A percentile compares a stretch with the other conserved stretches of the same genome.
Conservation (phyloP, 805 yeast species). For the Candida easanensis region DNA sequence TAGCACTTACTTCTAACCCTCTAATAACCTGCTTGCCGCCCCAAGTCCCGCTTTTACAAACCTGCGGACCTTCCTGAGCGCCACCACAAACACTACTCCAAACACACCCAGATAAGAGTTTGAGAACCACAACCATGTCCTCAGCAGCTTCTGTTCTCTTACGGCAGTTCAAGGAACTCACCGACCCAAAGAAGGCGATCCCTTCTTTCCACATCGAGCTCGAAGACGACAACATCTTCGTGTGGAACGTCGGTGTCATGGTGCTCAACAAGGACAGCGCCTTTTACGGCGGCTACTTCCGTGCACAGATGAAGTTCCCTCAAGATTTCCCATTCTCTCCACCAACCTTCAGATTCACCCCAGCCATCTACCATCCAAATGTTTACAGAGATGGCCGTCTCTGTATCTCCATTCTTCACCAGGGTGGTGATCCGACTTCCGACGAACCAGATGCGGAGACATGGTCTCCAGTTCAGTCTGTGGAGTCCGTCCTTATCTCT, state of each 20-base stretch:
- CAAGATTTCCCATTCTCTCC: constrained; percentile 89
- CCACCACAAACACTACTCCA: constrained; percentile 1
- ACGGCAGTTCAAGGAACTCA: constrained; percentile 91
- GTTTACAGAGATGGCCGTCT: constrained; percentile 91
- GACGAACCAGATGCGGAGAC: constrained; percentile 94
- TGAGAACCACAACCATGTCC: constrained; percentile 8
- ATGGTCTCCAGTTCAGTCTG: constrained; percentile 93
- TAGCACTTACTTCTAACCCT: neutral
- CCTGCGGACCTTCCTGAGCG: neutral
- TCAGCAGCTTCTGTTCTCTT: constrained; percentile 79
- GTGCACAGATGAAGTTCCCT: constrained; percentile 93
- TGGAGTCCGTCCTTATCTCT: constrained; percentile 84
- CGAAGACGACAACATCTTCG: constrained; percentile 58
- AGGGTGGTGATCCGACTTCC: constrained; percentile 83
- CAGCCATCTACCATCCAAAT: constrained; percentile 93
- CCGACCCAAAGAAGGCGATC: constrained; percentile 84
- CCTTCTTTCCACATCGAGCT: constrained; percentile 69
- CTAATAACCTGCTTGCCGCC: too few relatives aligned
- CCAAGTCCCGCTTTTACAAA: too few relatives aligned
- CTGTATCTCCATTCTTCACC: constrained; percentile 90
- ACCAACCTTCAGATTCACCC: constrained; percentile 88
- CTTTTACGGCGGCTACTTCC: constrained; percentile 92
- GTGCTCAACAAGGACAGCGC: constrained; percentile 85
- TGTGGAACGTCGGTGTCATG: constrained; percentile 89
- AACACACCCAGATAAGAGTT: neutral